phyloP scores from a whole-genome alignment of 495 filamentous ascomycete genomes.

The Aspergillus cristatus region DNA sequence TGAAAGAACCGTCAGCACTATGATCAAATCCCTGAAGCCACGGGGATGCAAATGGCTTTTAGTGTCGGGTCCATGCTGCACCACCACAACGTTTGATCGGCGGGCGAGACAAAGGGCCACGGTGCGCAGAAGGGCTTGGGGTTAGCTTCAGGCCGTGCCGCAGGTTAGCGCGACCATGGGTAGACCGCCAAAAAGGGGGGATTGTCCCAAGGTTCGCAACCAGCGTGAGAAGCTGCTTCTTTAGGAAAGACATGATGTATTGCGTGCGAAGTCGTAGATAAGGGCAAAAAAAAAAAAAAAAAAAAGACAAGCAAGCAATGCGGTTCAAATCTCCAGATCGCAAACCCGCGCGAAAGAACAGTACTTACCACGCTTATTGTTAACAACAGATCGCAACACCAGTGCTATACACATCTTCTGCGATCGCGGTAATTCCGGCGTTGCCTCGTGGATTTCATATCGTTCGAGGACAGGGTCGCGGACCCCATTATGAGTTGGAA shows the following conservation, averaged over 20 bases:
- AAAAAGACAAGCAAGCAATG: no score
- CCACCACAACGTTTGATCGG: conserved; percentile 6
- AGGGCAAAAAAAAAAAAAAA: neutral
- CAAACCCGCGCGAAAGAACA: neutral
- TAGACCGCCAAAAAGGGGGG: conserved; percentile 19
- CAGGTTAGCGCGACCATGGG: conserved; percentile 17
- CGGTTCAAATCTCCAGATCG: no score
- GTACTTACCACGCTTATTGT: conserved; percentile 54
- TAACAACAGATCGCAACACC: conserved; percentile 61
- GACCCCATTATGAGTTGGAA: conserved; percentile 40
- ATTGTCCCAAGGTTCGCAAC: conserved; percentile 1
- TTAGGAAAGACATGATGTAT: no score
- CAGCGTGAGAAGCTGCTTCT: neutral
- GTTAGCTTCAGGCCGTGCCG: conserved; percentile 16
- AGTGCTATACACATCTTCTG: conserved; percentile 71
- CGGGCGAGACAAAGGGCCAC: conserved; percentile 8
- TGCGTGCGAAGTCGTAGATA: neutral
- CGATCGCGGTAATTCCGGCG: conserved; percentile 57
- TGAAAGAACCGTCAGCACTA: neutral
- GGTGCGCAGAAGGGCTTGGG: conserved; percentile 17
- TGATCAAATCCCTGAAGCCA: neutral
- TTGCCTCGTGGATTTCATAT: conserved; percentile 64
- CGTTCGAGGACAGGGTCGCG: conserved; percentile 46
- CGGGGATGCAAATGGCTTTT: neutral
- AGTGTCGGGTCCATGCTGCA: neutral